These are phyloP conservation scores for Sphagnum magellanicum DNA, from an alignment of 228 moss, liverwort and hornwort species.

Conservation along the genomic window DNA sequence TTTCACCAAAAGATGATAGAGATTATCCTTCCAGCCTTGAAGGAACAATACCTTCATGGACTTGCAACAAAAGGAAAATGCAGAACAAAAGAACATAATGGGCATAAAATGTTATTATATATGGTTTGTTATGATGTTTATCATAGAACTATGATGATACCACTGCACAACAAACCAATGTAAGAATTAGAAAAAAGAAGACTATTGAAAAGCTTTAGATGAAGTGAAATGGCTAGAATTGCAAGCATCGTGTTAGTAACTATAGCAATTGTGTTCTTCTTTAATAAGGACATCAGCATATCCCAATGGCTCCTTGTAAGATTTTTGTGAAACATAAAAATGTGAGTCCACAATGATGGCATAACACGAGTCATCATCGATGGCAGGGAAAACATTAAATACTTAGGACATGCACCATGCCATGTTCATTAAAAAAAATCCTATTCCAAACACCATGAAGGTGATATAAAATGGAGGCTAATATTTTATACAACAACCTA, in stretches of 20 bases:
- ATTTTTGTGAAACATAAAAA: constrained; percentile 97
- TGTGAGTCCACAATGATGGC: constrained; percentile 94
- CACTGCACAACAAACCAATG: too few relatives aligned
- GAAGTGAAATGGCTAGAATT: too few relatives aligned
- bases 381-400: constrained; percentile 72
- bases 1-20: constrained; percentile 14
- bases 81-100: constrained; percentile 4
- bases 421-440: constrained; percentile 53
- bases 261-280: constrained; percentile 20
- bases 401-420: constrained; percentile 95
- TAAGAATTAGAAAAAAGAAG: too few relatives aligned
- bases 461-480: too few relatives aligned
- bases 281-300: constrained; percentile 29
- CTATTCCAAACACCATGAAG: too few relatives aligned
- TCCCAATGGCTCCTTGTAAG: constrained; percentile 38
- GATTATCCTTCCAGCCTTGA: constrained; percentile 20
- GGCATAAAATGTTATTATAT: too few relatives aligned
- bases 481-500: too few relatives aligned
- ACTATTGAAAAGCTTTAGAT: too few relatives aligned
- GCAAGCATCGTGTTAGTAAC: too few relatives aligned
- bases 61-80: constrained; percentile 48
- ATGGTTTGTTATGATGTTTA: too few relatives aligned
- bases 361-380: constrained; percentile 89
- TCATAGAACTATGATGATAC: too few relatives aligned
- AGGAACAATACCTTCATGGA: constrained; percentile 23